Percentiles rank a stretch among this genome's conserved stretches.
Conservation (phyloP, 805 yeast genomes). For the Metschnikowia reukaufii region DNA sequence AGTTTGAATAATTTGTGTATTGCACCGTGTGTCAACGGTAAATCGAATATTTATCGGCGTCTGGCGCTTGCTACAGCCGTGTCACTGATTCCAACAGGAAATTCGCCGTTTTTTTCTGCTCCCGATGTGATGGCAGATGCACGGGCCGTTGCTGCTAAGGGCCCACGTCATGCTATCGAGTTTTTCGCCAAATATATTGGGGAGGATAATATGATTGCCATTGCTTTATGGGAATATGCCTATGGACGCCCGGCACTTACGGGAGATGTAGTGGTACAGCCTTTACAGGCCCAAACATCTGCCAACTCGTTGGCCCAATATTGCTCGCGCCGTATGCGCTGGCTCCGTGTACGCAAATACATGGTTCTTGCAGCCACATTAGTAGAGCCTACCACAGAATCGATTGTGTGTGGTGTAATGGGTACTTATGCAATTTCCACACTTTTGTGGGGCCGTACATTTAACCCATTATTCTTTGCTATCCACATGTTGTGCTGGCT, state of each 20-base stretch:
- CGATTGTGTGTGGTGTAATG: conserved; percentile 61
- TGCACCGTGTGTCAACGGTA: conserved; percentile 92
- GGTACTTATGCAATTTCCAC: conserved; percentile 62
- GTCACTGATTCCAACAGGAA: conserved; percentile 29
- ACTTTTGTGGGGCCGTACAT: conserved; percentile 32
- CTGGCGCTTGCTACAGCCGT: conserved; percentile 65
- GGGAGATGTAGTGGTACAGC: conserved; percentile 78
- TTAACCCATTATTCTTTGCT: conserved; percentile 39
- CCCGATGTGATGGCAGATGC: conserved; percentile 33
- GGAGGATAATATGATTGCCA: conserved; percentile 91
- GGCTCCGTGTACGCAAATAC: conserved; percentile 84
- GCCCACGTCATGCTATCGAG: conserved; percentile 54
- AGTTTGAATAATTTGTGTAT: conserved; percentile 70
- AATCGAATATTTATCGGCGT: conserved; percentile 73
- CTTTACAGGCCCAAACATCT: conserved; percentile 43
- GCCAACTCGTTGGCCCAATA: conserved; percentile 51
- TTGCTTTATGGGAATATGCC: conserved; percentile 73
- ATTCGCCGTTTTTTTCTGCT: conserved; percentile 34
- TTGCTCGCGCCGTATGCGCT: conserved; percentile 67
- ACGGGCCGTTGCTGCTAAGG: conserved; percentile 24
- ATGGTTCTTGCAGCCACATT: conserved; percentile 86
- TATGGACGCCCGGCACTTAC: conserved; percentile 72
- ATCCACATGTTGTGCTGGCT: conserved; percentile 68
- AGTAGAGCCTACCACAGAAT: conserved; percentile 84
- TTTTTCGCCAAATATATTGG: conserved; percentile 82